Evolutionary conservation across 2,329 filamentous ascomycete species (phyloP).

Genomic region (Fusarium sp.): DNA sequence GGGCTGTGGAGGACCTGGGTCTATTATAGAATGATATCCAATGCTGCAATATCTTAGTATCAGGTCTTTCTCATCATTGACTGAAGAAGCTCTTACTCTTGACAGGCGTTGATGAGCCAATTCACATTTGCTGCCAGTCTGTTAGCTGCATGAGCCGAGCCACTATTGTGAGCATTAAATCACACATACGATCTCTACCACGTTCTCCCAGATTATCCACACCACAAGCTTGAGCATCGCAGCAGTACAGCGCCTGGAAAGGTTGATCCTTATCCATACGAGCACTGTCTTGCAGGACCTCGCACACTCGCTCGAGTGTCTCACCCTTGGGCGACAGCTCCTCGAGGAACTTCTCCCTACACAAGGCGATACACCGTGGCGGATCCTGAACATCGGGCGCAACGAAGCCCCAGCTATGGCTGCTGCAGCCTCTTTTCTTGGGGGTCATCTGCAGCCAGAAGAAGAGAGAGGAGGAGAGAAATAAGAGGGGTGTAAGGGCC

Average conservation of each 20-base stretch:
- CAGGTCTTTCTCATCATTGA: neutral
- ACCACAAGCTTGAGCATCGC: constrained; percentile 65
- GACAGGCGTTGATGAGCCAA: constrained; percentile 64
- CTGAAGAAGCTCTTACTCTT: constrained; percentile 58
- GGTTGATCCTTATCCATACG: constrained; percentile 45
- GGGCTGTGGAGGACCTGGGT: constrained; percentile 48
- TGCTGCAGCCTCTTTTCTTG: constrained; percentile 39
- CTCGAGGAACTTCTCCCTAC: constrained; percentile 52
- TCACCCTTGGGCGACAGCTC: constrained; percentile 47
- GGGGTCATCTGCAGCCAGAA: constrained; percentile 7
- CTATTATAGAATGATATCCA: constrained; percentile 45
- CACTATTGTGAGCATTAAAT: neutral
- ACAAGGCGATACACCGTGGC: constrained; percentile 54
- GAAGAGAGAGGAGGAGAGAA: too few relatives aligned
- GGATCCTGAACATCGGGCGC: constrained; percentile 50
- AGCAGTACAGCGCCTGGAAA: constrained; percentile 66
- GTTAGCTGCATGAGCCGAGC: constrained; percentile 22
- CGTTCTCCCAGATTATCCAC: constrained; percentile 54
- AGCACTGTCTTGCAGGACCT: constrained; percentile 48
- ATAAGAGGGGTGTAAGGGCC: neutral
- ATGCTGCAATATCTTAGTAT: constrained; percentile 41
- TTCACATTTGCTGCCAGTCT: constrained; percentile 62
- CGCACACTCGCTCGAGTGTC: constrained; percentile 53
- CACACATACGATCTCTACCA: constrained; percentile 61
- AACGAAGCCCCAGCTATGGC: constrained; percentile 51